A percentile compares a stretch with the other conserved stretches of the same genome.
Conservation (phyloP, 1,139 yeast genomes). For the Diutina mesorugosa region DNA sequence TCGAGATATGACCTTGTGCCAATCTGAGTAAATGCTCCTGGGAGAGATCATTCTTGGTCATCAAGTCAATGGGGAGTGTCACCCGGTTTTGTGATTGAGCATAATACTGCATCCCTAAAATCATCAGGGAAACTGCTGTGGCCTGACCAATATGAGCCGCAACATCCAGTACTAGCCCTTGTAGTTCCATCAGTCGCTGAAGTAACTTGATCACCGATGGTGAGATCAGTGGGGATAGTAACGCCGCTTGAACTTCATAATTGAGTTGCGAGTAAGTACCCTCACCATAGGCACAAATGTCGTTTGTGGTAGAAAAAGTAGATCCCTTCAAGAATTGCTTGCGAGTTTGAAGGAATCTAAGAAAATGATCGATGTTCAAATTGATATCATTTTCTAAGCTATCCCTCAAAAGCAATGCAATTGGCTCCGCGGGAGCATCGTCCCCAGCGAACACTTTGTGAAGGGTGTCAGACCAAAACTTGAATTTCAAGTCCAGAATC, state of each 20-base stretch:
- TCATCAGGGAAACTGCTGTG: conserved; percentile 53
- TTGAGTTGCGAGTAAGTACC: conserved; percentile 68
- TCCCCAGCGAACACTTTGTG: conserved; percentile 26
- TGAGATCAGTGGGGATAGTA: conserved; percentile 46
- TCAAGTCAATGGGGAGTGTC: conserved; percentile 51
- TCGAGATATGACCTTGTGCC: conserved; percentile 31
- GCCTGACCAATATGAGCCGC: conserved; percentile 83
- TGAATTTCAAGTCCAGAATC: conserved; percentile 41
- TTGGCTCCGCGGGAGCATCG: conserved; percentile 49
- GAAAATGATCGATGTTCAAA: conserved; percentile 40
- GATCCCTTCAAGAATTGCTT: conserved; percentile 33
- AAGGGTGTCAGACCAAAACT: conserved; percentile 48
- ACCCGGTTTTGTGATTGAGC: conserved; percentile 36
- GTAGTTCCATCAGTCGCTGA: conserved; percentile 30
- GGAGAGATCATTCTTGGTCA: conserved; percentile 42
- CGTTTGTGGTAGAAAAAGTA: conserved; percentile 37
- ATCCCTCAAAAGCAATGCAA: conserved; percentile 43
- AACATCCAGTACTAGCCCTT: conserved; percentile 39
- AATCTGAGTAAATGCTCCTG: conserved; percentile 50
- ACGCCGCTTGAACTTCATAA: conserved; percentile 50
- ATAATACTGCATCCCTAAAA: conserved; percentile 51
- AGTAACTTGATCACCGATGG: conserved; percentile 42
- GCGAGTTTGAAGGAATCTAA: conserved; percentile 51
- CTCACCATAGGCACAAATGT: conserved; percentile 69
- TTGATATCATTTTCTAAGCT: conserved; percentile 36